phyloP scores from a whole-genome alignment of 2,329 filamentous ascomycete genomes.

The Tolypocladium ophioglossoides region DNA sequence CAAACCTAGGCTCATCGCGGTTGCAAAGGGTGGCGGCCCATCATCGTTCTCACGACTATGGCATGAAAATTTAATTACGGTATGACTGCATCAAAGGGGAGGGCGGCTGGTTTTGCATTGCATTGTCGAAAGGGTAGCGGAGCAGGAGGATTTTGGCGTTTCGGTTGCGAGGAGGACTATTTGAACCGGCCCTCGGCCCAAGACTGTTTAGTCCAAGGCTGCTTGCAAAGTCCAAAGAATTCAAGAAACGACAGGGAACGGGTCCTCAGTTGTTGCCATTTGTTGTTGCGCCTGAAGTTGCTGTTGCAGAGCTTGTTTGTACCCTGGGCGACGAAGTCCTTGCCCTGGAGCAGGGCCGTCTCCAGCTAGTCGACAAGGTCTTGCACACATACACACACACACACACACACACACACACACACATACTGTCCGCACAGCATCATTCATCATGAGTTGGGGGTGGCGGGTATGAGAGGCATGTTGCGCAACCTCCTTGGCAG shows the following conservation, averaged over 20 bases:
- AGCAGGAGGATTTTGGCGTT: constrained; percentile 10
- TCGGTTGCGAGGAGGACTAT: constrained; percentile 5
- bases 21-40: background rate
- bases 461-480: background rate
- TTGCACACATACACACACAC: background rate
- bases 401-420: no score
- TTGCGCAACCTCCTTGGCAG: no score
- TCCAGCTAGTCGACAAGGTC: background rate
- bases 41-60: constrained; percentile 4
- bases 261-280: background rate
- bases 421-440: background rate
- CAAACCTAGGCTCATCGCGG: background rate
- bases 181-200: constrained; percentile 5
- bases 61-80: constrained; percentile 20
- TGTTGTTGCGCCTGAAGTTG: background rate
- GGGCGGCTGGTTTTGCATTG: constrained; percentile 20
- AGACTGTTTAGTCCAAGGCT: background rate
- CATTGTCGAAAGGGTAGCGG: constrained; percentile 8
- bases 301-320: background rate
- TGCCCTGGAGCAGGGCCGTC: background rate
- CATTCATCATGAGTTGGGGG: background rate
- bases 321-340: background rate
- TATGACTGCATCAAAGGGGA: constrained; percentile 25
- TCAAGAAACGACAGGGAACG: background rate
- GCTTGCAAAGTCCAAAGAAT: background rate